Evolutionary conservation across 2,329 filamentous ascomycete species (phyloP).

Genomic region (Zasmidium citrigriseum): DNA sequence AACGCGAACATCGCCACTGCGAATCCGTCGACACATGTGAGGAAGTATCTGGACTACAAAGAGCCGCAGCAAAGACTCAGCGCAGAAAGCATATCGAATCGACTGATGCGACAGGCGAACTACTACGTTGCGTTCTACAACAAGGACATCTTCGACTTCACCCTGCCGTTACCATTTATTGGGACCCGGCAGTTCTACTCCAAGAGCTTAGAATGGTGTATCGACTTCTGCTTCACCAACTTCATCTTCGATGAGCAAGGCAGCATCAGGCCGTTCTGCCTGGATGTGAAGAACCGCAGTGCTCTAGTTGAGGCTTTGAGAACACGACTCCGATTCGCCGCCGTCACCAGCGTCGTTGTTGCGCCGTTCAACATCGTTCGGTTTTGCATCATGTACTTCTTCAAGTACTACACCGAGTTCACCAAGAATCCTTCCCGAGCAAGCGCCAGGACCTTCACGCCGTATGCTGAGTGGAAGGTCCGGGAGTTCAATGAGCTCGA

Average conservation of each 20-base stretch:
- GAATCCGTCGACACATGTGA: conserved; percentile 57
- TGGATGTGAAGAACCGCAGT: conserved; percentile 79
- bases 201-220: conserved; percentile 85
- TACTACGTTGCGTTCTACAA: conserved; percentile 97
- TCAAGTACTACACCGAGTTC: conserved; percentile 96
- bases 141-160: conserved; percentile 89
- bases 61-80: conserved; percentile 76
- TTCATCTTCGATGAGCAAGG: conserved; percentile 90
- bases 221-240: conserved; percentile 87
- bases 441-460: conserved; percentile 87
- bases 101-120: conserved; percentile 94
- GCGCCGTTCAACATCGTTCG: conserved; percentile 87
- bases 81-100: conserved; percentile 94
- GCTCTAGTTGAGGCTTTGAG: conserved; percentile 76
- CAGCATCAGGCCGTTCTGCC: conserved; percentile 81
- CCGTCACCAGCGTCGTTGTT: conserved; percentile 80
- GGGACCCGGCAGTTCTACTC: conserved; percentile 81
- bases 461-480: conserved; percentile 96
- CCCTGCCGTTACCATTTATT: conserved; percentile 81
- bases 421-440: conserved; percentile 89
- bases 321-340: conserved; percentile 77
- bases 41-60: conserved; percentile 61
- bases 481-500: conserved; percentile 96
- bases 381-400: conserved; percentile 84
- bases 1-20: conserved; percentile 87